These are phyloP conservation scores for Sedum album DNA, from an alignment of 164 flowering plant genomes.

Conservation along the genomic window DNA sequence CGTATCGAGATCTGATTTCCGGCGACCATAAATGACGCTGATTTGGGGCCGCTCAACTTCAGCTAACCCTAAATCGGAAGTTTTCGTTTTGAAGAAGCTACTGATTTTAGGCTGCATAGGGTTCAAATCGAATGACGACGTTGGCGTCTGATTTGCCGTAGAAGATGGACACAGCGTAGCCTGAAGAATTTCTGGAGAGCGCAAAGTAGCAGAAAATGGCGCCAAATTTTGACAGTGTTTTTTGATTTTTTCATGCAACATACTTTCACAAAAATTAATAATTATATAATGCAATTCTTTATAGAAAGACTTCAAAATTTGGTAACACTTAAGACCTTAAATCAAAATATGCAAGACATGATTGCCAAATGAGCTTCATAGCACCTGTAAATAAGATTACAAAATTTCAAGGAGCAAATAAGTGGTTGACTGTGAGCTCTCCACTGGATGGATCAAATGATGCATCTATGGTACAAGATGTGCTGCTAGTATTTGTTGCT, in stretches of 20 bases:
- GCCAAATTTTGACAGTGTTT: too few relatives aligned
- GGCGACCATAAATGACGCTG: not conserved
- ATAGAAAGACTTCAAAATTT: too few relatives aligned
- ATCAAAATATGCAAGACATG: too few relatives aligned
- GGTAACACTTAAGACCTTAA: too few relatives aligned
- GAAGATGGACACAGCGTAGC: not conserved
- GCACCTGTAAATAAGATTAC: not conserved
- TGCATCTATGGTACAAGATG: constrained; percentile 38
- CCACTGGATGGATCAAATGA: constrained; percentile 58
- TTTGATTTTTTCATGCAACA: too few relatives aligned
- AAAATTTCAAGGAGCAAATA: constrained; percentile 16
- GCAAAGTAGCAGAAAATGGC: not conserved
- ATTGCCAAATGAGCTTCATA: too few relatives aligned
- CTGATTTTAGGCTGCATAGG: not conserved
- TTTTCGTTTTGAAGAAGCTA: not conserved
- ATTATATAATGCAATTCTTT: too few relatives aligned
- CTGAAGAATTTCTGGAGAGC: not conserved
- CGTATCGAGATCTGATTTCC: not conserved
- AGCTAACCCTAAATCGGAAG: not conserved
- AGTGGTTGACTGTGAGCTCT: constrained; percentile 35
- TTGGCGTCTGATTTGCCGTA: not conserved
- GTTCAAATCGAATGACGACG: not conserved
- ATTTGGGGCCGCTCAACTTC: not conserved
- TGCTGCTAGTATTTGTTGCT: constrained; percentile 11
- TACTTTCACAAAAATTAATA: too few relatives aligned